These are phyloP conservation scores for Teratosphaeria pseudoeucalypti DNA, from an alignment of 2,329 filamentous ascomycete genomes.

Conservation along the genomic window DNA sequence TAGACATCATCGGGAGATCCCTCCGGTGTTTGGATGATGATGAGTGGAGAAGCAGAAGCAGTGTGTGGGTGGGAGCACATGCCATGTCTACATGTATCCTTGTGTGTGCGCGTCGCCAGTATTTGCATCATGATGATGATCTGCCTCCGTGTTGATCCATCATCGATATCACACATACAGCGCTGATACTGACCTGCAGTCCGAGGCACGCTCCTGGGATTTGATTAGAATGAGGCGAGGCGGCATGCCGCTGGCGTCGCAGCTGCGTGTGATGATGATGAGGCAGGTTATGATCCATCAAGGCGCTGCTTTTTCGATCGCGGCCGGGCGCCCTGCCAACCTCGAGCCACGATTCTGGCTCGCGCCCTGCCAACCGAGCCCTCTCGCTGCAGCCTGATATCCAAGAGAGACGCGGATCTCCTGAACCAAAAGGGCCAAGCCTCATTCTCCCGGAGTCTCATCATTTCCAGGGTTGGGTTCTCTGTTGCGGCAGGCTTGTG, in stretches of 20 bases:
- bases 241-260: not conserved
- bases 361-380: not conserved
- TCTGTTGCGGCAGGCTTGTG: not conserved
- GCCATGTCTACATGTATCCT: not conserved
- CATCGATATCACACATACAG: too few relatives aligned
- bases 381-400: not conserved
- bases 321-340: not conserved
- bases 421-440: not conserved
- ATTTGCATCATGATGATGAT: not conserved
- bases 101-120: not conserved
- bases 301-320: not conserved
- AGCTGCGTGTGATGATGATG: not conserved
- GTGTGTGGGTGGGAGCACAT: not conserved
- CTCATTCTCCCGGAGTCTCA: not conserved
- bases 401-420: not conserved
- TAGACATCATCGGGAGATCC: not conserved
- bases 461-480: not conserved
- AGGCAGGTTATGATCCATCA: not conserved
- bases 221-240: not conserved
- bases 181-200: too few relatives aligned
- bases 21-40: not conserved
- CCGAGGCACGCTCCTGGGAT: not conserved
- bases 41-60: not conserved
- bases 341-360: not conserved
- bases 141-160: not conserved